A percentile compares a stretch with the other conserved stretches of the same genome.
phyloP scores from a whole-genome alignment of 305 asterid species.

The Rubia peregrina region DNA sequence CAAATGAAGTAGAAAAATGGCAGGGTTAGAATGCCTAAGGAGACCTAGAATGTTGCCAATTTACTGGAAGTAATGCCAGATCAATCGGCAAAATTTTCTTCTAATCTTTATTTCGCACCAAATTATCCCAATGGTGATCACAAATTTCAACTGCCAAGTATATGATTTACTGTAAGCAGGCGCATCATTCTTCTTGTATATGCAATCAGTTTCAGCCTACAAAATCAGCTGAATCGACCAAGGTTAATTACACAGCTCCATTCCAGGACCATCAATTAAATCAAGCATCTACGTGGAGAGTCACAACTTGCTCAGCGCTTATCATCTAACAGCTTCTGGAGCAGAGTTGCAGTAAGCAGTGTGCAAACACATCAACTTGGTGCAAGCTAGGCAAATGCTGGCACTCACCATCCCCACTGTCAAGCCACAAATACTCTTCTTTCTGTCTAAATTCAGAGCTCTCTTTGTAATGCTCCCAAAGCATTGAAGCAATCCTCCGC shows the following conservation, averaged over 20 bases:
- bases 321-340: slow-evolving; percentile 93
- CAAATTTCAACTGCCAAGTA: too few species aligned
- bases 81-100: background rate
- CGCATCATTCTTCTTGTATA: background rate
- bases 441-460: slow-evolving; percentile 54
- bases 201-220: background rate
- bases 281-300: background rate
- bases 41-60: background rate
- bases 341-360: slow-evolving; percentile 98
- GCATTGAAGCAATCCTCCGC: slow-evolving; percentile 87
- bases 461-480: slow-evolving; percentile 58
- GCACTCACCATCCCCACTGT: slow-evolving; percentile 51
- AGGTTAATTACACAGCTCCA: background rate
- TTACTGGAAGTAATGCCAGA: background rate
- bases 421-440: slow-evolving; percentile 56
- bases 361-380: slow-evolving; percentile 88
- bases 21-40: too few species aligned
- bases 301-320: background rate
- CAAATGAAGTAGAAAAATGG: background rate
- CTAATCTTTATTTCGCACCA: background rate
- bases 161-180: too few species aligned
- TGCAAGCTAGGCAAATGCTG: slow-evolving; percentile 53
- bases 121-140: too few species aligned
- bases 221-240: background rate
- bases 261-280: background rate